Evolutionary conservation across 176 grass and related monocot species (phyloP).

Genomic region (Thinopyrum elongatum): DNA sequence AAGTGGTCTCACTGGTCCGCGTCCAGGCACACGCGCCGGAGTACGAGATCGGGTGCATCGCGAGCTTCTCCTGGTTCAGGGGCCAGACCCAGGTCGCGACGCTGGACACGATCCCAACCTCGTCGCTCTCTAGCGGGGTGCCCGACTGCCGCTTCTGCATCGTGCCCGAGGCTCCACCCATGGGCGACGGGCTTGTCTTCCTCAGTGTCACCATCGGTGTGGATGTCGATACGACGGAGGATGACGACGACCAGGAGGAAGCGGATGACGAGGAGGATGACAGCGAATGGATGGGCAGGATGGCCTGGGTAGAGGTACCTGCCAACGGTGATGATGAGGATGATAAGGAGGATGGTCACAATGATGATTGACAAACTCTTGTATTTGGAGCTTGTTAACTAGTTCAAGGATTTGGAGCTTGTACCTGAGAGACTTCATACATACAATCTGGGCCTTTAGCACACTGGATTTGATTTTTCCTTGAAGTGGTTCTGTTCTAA

Average conservation of each 20-base stretch:
- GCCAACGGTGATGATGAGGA: neutral
- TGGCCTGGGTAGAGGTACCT: neutral
- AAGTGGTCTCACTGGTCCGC: constrained; percentile 9
- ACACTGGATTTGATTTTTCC: no score
- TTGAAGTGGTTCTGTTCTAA: no score
- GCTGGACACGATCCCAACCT: neutral
- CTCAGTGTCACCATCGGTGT: neutral
- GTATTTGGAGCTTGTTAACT: no score
- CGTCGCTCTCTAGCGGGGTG: constrained; percentile 5
- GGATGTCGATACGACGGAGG: neutral
- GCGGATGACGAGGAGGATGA: neutral
- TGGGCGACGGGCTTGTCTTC: neutral
- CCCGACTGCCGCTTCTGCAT: constrained; percentile 9
- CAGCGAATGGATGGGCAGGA: neutral
- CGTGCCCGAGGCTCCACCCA: neutral
- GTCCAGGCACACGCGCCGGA: neutral
- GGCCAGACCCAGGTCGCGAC: neutral
- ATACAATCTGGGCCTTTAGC: no score
- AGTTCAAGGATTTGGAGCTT: no score
- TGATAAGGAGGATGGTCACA: no score
- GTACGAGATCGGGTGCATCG: neutral
- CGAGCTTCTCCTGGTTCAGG: constrained; percentile 27
- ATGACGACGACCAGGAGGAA: neutral
- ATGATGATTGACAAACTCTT: neutral
- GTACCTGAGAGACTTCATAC: no score